Conservation (phyloP, 441 rosid genomes). For the Omphalea diandra region DNA sequence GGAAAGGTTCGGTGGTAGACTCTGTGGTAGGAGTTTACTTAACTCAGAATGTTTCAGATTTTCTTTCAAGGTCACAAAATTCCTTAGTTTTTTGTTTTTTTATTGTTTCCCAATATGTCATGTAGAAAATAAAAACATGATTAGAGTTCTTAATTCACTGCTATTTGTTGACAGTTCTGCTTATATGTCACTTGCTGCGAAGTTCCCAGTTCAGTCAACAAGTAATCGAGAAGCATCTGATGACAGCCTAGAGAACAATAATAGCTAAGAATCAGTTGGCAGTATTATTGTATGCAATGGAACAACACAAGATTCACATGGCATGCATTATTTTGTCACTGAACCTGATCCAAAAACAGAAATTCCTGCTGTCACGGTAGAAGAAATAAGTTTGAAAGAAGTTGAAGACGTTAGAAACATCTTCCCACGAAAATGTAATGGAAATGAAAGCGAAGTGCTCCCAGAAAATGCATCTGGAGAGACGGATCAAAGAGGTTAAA, state of each 20-base stretch:
- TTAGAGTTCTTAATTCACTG: no score
- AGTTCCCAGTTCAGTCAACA: slow-evolving; percentile 11
- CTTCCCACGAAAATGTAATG: not conserved
- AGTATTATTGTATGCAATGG: not conserved
- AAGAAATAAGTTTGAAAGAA: not conserved
- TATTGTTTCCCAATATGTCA: no score
- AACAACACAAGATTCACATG: not conserved
- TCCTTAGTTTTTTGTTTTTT: no score
- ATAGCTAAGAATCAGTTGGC: not conserved
- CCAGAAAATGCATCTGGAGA: not conserved
- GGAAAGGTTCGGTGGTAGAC: slow-evolving; percentile 40
- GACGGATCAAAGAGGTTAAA: not conserved
- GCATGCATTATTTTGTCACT: not conserved
- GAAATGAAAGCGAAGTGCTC: not conserved
- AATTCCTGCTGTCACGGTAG: not conserved
- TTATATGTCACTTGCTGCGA: slow-evolving; percentile 19
- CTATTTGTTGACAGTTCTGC: slow-evolving; percentile 14
- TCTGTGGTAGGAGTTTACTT: slow-evolving; percentile 22
- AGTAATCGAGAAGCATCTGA: not conserved
- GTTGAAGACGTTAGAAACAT: slow-evolving; percentile 4
- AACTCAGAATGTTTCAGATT: slow-evolving; percentile 57
- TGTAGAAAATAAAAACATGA: no score
- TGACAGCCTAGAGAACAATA: not conserved
- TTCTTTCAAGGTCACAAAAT: slow-evolving; percentile 57
- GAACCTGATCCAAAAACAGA: no score